Evolutionary conservation across 225 moss, liverwort and hornwort species (phyloP).

Genomic region (Sphagnum tenellum): DNA sequence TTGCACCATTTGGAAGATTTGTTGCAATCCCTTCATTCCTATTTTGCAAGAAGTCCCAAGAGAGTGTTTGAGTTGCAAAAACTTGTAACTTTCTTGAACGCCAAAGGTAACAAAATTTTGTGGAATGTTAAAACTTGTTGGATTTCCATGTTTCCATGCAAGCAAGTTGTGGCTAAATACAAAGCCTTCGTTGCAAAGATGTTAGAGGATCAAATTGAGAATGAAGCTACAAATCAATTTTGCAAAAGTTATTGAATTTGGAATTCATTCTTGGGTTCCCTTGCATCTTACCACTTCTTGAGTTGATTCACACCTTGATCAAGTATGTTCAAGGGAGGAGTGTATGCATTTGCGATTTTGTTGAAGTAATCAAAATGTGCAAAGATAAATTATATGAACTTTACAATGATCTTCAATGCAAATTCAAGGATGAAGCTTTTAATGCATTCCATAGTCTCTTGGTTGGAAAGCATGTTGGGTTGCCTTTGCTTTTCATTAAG

Average conservation of each 20-base stretch:
- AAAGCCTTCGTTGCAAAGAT: background rate
- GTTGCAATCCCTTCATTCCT: too few relatives aligned
- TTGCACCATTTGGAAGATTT: too few relatives aligned
- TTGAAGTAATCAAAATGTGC: background rate
- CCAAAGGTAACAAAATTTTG: background rate
- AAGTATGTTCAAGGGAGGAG: background rate
- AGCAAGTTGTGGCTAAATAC: background rate
- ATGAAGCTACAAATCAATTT: too few relatives aligned
- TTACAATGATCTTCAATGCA: background rate
- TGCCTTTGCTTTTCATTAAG: background rate
- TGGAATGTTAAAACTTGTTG: background rate
- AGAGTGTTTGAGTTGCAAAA: background rate
- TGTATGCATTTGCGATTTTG: conserved; percentile 1
- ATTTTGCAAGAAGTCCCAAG: too few relatives aligned
- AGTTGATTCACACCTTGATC: background rate
- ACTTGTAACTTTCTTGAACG: background rate
- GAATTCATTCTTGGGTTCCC: background rate
- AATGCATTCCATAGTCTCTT: background rate
- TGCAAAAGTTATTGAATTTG: background rate
- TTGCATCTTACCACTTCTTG: background rate
- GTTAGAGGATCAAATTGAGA: background rate
- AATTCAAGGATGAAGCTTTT: background rate
- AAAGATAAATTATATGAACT: background rate
- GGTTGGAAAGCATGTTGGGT: background rate
- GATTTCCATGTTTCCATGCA: background rate